Conservation (phyloP, 202 grass and related monocot genomes). For the Digitaria exilis region DNA sequence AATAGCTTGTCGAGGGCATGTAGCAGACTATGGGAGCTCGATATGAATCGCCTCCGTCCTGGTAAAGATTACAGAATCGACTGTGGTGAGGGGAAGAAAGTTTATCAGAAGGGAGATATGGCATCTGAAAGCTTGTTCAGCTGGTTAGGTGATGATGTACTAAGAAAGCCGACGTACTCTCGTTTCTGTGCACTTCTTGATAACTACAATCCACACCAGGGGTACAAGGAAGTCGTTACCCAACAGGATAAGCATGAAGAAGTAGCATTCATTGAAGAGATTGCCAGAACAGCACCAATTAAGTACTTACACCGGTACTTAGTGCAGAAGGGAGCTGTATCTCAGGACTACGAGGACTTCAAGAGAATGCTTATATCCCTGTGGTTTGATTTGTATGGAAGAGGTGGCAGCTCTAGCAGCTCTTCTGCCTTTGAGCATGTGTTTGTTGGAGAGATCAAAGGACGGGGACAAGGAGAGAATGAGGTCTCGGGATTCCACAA, state of each 20-base stretch:
- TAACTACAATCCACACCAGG: slow-evolving; percentile 90
- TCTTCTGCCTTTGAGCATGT: slow-evolving; percentile 99
- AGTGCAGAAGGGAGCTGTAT: slow-evolving; percentile 53
- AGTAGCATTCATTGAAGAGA: slow-evolving; percentile 91
- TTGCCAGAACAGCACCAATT: slow-evolving; percentile 75
- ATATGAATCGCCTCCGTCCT: slow-evolving; percentile 76
- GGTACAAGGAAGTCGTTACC: slow-evolving; percentile 78
- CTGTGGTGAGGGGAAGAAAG: slow-evolving; percentile 86
- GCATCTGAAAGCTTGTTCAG: slow-evolving; percentile 71
- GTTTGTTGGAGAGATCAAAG: slow-evolving; percentile 93
- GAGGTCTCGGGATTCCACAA: slow-evolving; percentile 97
- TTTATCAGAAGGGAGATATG: slow-evolving; percentile 87
- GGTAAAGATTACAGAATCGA: slow-evolving; percentile 82
- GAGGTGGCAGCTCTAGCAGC: slow-evolving; percentile 62
- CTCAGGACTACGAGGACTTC: slow-evolving; percentile 67
- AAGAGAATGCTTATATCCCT: slow-evolving; percentile 72
- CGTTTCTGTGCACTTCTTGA: slow-evolving; percentile 92
- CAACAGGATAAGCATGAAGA: slow-evolving; percentile 91
- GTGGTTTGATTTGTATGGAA: slow-evolving; percentile 92
- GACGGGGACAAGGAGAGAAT: slow-evolving; percentile 47
- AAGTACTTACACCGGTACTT: slow-evolving; percentile 87
- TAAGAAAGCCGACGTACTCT: slow-evolving; percentile 67
- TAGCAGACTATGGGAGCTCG: slow-evolving; percentile 78
- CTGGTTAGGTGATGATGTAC: slow-evolving; percentile 59
- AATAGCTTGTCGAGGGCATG: slow-evolving; percentile 77